phyloP scores from a whole-genome alignment of 1,139 yeast genomes.

The Candida frijolesensis region DNA sequence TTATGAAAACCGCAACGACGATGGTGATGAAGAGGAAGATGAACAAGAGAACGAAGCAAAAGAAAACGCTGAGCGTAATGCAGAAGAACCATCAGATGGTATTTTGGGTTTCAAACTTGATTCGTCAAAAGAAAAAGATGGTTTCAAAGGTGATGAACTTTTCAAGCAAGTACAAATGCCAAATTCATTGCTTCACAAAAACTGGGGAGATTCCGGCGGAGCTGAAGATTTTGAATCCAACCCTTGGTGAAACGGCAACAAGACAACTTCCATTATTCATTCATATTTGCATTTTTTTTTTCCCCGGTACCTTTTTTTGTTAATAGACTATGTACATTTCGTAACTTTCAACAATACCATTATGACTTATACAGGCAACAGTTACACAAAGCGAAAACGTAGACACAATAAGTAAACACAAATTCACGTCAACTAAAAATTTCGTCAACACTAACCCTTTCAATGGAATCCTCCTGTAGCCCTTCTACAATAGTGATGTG shows the following conservation, averaged over 20 bases:
- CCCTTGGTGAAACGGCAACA: slow-evolving; percentile 42
- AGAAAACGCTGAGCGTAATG: slow-evolving; percentile 5
- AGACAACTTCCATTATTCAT: not conserved
- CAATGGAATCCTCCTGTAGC: not conserved
- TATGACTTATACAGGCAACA: not conserved
- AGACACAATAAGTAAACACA: not conserved
- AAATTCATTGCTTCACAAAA: slow-evolving; percentile 51
- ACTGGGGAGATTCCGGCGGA: slow-evolving; percentile 47
- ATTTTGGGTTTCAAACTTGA: not conserved
- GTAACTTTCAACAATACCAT: not conserved
- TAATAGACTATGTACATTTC: slow-evolving; percentile 1
- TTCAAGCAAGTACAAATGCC: slow-evolving; percentile 56
- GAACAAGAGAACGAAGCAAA: slow-evolving; percentile 17
- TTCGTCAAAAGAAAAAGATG: slow-evolving; percentile 4
- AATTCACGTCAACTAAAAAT: not conserved
- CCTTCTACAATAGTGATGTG: not conserved
- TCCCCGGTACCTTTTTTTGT: not conserved
- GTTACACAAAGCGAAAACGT: not conserved
- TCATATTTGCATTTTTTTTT: not conserved
- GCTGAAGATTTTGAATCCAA: slow-evolving; percentile 44
- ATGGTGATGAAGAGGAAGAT: slow-evolving; percentile 17
- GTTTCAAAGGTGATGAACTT: slow-evolving; percentile 48
- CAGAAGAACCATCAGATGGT: not conserved
- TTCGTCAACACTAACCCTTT: not conserved
- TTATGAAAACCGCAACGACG: slow-evolving; percentile 28